Evolutionary conservation across 2,329 filamentous ascomycete species (phyloP).

Genomic region (Geoglossum cookeanum): DNA sequence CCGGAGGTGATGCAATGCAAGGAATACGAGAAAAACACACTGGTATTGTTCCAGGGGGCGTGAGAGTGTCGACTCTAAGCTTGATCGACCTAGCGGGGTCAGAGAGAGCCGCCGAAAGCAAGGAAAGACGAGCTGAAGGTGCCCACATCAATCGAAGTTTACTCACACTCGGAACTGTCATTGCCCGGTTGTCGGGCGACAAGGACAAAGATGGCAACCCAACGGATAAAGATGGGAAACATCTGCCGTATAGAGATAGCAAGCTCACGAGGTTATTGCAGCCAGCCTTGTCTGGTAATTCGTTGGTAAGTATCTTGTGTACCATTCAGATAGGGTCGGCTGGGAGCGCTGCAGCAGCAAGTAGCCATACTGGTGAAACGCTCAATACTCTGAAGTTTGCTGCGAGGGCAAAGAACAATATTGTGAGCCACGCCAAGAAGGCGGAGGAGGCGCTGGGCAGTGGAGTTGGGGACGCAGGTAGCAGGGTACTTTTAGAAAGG

Average conservation of each 20-base stretch:
- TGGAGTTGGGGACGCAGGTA: slow-evolving; percentile 62
- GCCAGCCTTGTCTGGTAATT: slow-evolving; percentile 79
- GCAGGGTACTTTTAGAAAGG: slow-evolving; percentile 71
- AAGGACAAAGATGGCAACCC: slow-evolving; percentile 66
- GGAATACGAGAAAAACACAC: slow-evolving; percentile 44
- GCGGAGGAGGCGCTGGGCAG: slow-evolving; percentile 72
- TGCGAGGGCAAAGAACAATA: slow-evolving; percentile 90
- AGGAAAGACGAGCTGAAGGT: slow-evolving; percentile 83
- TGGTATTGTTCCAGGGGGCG: slow-evolving; percentile 57
- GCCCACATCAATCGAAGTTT: slow-evolving; percentile 98
- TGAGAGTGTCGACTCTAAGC: slow-evolving; percentile 85
- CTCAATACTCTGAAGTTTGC: slow-evolving; percentile 95
- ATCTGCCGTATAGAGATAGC: slow-evolving; percentile 91
- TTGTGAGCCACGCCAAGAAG: slow-evolving; percentile 89
- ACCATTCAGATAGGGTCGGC: slow-evolving; percentile 79
- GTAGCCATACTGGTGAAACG: slow-evolving; percentile 68
- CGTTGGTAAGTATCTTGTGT: slow-evolving; percentile 90
- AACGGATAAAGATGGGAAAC: slow-evolving; percentile 68
- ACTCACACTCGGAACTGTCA: slow-evolving; percentile 86
- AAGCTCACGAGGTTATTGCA: slow-evolving; percentile 88
- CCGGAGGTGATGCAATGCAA: slow-evolving; percentile 28
- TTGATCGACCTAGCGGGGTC: slow-evolving; percentile 93
- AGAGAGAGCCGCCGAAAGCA: slow-evolving; percentile 86
- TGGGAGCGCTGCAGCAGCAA: slow-evolving; percentile 49
- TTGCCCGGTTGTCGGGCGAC: slow-evolving; percentile 73